Evolutionary conservation across 2,329 filamentous ascomycete genomes (phyloP), one percentile per base, ranked within the genome.

Genomic region (Colletotrichum sp.): DNA sequence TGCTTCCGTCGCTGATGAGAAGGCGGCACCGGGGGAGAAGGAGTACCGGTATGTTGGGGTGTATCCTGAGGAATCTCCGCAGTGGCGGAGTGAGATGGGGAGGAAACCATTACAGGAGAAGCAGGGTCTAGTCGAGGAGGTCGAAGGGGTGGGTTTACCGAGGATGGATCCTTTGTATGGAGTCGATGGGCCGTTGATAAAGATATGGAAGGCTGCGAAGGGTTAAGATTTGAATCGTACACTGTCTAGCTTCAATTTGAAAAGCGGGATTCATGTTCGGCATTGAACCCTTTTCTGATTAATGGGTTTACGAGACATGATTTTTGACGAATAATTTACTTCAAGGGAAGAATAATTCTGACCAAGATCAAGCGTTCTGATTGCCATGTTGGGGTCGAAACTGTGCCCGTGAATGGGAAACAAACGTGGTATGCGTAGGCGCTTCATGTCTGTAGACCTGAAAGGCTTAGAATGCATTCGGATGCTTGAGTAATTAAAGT

Each of bases 1-100:
- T 38, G 78, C 77, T 2, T 77, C 73, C 15, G 38, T 62, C 21
- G 18, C 65, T 16, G 24, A 73, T 7, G 56, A 38, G 5, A 38
- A 69, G 21, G 55, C 13, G 24, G 21, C 30, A 21, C 13, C 13
- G 3, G 65, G 18, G 8, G 43, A 30, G 3, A 48, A 43, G 4
- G 68, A 80, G n/a, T 80, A 80, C 28, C 70, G 73, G 6, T 79
- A 79, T 21, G 76, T 80, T 15, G 79, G 79, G 5, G 76, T 80
- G 3, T 80, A 80, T 62, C 78, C 78, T 9, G 38, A 76, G 32
- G 79, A 56, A 10, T 52, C 70, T 8, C 64, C 70, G 10, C 15
- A 38, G 4, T 70, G 28, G 8, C 55, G 43, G 8, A 43, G 24
- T n/a, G 70, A 73, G 60, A 18, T 66, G 10, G 70, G 73, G n/a